Conservation (phyloP, 2,329 filamentous ascomycete species). For the Colletotrichum cuscutae region DNA sequence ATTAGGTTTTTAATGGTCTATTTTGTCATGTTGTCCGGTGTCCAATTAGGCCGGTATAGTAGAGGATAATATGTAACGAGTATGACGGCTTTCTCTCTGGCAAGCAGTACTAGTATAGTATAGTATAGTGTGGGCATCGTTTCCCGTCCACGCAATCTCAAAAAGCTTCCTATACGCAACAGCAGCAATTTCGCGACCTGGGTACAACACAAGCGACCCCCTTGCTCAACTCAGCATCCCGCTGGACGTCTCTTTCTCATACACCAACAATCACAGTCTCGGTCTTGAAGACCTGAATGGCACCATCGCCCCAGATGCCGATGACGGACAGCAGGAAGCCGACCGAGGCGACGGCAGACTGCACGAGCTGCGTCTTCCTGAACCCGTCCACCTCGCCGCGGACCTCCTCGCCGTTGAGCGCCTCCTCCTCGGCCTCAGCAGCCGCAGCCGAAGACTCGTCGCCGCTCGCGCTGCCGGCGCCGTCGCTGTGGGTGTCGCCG, state of each 20-base stretch:
- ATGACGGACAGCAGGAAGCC: constrained; percentile 71
- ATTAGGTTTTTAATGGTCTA: constrained; percentile 23
- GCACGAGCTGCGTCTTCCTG: constrained; percentile 62
- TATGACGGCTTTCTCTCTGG: constrained; percentile 20
- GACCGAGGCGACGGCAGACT: constrained; percentile 63
- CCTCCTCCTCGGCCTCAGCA: constrained; percentile 54
- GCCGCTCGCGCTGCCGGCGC: constrained; percentile 53
- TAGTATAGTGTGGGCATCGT: constrained; percentile 13
- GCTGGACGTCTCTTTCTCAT: constrained; percentile 16
- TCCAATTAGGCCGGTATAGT: constrained; percentile 1
- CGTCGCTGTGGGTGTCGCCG: constrained; percentile 61
- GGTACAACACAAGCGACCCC: background rate
- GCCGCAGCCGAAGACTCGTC: constrained; percentile 51
- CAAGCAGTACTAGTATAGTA: background rate
- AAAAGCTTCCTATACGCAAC: constrained; percentile 18
- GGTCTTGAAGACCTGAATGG: constrained; percentile 39
- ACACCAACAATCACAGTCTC: constrained; percentile 36
- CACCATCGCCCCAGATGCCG: constrained; percentile 74
- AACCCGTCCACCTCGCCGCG: constrained; percentile 66
- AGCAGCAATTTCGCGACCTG: background rate
- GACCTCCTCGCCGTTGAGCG: constrained; percentile 71
- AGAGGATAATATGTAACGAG: constrained; percentile 28
- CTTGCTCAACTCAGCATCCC: background rate
- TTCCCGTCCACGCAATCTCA: constrained; percentile 21
- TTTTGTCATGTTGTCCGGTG: constrained; percentile 21